Conservation (phyloP, 2,329 filamentous ascomycete genomes). For the Tolypocladium nubicola region DNA sequence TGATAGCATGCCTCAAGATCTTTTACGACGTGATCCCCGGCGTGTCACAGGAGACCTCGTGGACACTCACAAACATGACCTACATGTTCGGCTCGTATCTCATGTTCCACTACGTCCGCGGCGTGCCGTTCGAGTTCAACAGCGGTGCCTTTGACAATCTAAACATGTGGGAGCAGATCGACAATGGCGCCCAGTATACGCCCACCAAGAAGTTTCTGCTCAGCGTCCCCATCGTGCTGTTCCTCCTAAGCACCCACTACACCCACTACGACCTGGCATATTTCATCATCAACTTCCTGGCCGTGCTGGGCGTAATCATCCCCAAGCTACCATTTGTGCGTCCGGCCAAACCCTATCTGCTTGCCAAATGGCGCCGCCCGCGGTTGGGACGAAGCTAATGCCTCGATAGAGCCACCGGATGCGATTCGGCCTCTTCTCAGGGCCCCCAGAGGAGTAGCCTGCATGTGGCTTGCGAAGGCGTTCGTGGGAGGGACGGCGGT, state of each 20-base stretch:
- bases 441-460: constrained; percentile 47
- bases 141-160: constrained; percentile 96
- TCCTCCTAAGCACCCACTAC: constrained; percentile 95
- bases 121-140: constrained; percentile 98
- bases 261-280: constrained; percentile 96
- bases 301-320: constrained; percentile 85
- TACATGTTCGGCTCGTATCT: constrained; percentile 99
- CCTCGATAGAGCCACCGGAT: constrained; percentile 59
- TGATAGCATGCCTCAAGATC: constrained; percentile 87
- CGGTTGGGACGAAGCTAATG: constrained; percentile 11
- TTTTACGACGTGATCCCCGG: constrained; percentile 94
- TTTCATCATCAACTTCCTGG: constrained; percentile 94
- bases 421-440: constrained; percentile 65
- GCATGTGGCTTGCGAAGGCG: not conserved
- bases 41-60: constrained; percentile 94
- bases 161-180: constrained; percentile 99
- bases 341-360: constrained; percentile 12
- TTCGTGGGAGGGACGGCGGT: constrained; percentile 2
- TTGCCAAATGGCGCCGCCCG: not conserved
- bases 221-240: constrained; percentile 86
- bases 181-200: constrained; percentile 97
- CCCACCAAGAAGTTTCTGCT: constrained; percentile 97
- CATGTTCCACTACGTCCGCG: constrained; percentile 99
- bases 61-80: constrained; percentile 96
- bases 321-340: constrained; percentile 92